These are phyloP conservation scores for Colletotrichum sp. DNA, from an alignment of 2,329 filamentous ascomycete genomes.

Conservation along the genomic window DNA sequence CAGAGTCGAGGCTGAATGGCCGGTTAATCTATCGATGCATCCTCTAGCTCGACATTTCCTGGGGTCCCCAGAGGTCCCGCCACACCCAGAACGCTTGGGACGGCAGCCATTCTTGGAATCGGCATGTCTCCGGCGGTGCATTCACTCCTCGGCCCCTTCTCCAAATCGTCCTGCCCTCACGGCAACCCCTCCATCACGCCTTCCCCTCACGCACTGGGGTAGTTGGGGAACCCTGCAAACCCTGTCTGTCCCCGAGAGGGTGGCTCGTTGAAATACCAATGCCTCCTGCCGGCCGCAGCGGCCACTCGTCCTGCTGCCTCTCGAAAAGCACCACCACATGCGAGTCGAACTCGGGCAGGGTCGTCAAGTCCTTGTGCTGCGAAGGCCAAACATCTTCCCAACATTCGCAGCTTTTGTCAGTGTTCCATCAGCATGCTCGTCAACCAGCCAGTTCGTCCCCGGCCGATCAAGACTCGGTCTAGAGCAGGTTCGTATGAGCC, in stretches of 20 bases:
- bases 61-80: constrained; percentile 1
- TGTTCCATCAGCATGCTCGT: constrained; percentile 12
- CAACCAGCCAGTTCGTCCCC: constrained; percentile 18
- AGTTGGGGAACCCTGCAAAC: constrained; percentile 15
- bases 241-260: not conserved
- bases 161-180: constrained; percentile 1
- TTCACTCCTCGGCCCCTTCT: not conserved
- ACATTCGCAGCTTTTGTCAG: not conserved
- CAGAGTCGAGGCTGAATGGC: constrained; percentile 5
- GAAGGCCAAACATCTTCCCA: not conserved
- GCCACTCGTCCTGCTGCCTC: not conserved
- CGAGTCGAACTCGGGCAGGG: not conserved
- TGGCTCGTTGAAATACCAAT: constrained; percentile 8
- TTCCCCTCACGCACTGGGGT: constrained; percentile 19
- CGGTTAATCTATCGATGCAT: constrained; percentile 14
- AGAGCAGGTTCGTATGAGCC: constrained; percentile 21
- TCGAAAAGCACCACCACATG: not conserved
- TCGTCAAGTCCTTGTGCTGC: not conserved
- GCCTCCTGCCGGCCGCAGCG: not conserved
- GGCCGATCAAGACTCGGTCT: constrained; percentile 22
- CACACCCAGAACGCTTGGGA: not conserved
- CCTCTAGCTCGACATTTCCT: not conserved
- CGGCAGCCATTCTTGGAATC: not conserved
- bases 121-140: not conserved
- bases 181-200: not conserved